Base-by-base conservation (phyloP, 495 filamentous ascomycete genomes). In the Parachaetomium inaequale region DNA sequence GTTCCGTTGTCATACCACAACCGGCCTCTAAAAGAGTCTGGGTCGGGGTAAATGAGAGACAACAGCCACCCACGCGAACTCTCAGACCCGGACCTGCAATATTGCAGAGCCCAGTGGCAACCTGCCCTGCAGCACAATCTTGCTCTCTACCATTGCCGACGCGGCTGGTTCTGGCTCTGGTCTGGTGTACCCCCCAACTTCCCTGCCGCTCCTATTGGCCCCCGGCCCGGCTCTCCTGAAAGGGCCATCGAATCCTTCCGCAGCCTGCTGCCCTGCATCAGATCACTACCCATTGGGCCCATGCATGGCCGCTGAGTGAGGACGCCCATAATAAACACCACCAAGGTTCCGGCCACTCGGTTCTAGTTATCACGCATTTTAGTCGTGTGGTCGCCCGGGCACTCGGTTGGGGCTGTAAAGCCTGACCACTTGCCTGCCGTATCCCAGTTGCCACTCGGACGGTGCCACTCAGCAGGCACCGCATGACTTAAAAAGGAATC, bases 211-310 rank as follows among this genome's bases (percentile, higher is more conserved):
- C 57, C 38, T 43, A 61, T 61, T 60, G 57, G 62, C 42, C 57
- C 62, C 32, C 4, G n/a, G 28, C 31, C 32, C 43, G 32, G 52
- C 7, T 42, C 43, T 59, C 56, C 34, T 45, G 34, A 58, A 60
- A 52, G 1, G 10, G 38, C n/a, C 38, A 46, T 29, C 36, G 38
- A 63, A 63, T 63, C 61, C 61, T 63, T 58, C 61, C 7, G 36
- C 61, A 34, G 7, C 38, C 51, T 21, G 53, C 43, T 11, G 32
- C 10, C n/a, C 34, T 14, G 11, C 57, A n/a, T 38, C 32, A 11
- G 50, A 40, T 42, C 8, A 12, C 29, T 17, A 11, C 17, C 31
- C 32, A n/a, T 25, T 52, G 34, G 29, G 50, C 8, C n/a, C 19
- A 15, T 19, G 5, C 19, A 15, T 19, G 5, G 23, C 19, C 26